Percentiles rank a stretch among this genome's conserved stretches.
These are phyloP conservation scores for Cicer yamashitae DNA, from an alignment of 306 rosid genomes.

Conservation along the genomic window DNA sequence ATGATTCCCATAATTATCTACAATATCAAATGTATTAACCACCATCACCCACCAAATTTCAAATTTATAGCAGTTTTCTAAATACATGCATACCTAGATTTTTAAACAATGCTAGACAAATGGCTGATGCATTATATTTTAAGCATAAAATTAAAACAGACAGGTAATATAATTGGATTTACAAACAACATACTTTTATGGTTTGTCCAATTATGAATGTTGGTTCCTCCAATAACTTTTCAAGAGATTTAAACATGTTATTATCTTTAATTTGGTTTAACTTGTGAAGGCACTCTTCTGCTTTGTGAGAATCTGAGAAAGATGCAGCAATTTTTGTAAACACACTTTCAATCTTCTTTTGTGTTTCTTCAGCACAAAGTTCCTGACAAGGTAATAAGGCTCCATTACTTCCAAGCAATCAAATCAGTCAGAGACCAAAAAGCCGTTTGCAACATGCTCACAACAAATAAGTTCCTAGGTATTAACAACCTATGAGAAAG, in stretches of 20 bases:
- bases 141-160: conserved; percentile 29
- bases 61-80: background rate
- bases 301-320: conserved; percentile 78
- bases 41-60: conserved; percentile 29
- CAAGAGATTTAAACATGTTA: conserved; percentile 67
- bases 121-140: conserved; percentile 17
- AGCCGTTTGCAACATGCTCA: conserved; percentile 17
- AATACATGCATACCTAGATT: conserved; percentile 25
- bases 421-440: conserved; percentile 41
- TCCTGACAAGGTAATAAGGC: conserved; percentile 59
- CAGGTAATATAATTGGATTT: conserved; percentile 47
- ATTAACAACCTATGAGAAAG: conserved; percentile 8
- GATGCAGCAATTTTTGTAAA: conserved; percentile 68
- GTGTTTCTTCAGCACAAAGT: conserved; percentile 67
- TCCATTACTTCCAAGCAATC: conserved; percentile 33
- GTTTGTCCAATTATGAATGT: conserved; percentile 49
- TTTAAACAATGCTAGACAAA: conserved; percentile 13
- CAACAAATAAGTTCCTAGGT: conserved; percentile 1
- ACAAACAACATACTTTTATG: conserved; percentile 61
- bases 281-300: conserved; percentile 73
- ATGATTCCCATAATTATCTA: too few relatives aligned
- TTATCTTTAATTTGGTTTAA: conserved; percentile 77
- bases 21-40: conserved; percentile 3
- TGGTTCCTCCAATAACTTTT: conserved; percentile 63
- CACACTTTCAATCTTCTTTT: conserved; percentile 54